Evolutionary conservation across 1,284 basidiomycete genomes (phyloP).

Genomic region (Melampsora occidentalis): DNA sequence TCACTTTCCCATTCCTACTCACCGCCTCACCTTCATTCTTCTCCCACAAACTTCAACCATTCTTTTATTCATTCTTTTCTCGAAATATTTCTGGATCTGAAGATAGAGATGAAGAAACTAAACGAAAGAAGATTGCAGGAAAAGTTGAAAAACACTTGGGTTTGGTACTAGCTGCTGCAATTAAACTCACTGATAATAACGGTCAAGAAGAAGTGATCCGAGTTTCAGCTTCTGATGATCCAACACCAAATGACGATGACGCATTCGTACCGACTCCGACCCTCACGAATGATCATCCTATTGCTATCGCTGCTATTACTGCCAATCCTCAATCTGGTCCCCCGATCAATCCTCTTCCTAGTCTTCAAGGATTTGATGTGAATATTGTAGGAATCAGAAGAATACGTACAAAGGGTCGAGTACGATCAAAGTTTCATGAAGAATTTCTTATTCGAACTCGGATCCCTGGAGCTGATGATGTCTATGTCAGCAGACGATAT

Average conservation of each 20-base stretch:
- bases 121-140: slow-evolving; percentile 63
- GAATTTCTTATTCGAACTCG: slow-evolving; percentile 92
- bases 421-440: slow-evolving; percentile 81
- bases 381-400: slow-evolving; percentile 82
- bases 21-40: slow-evolving; percentile 83
- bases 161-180: slow-evolving; percentile 73
- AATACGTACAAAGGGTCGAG: slow-evolving; percentile 73
- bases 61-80: slow-evolving; percentile 73
- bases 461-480: slow-evolving; percentile 67
- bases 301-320: slow-evolving; percentile 57
- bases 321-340: slow-evolving; percentile 5
- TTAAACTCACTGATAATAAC: slow-evolving; percentile 63
- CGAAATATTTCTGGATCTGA: slow-evolving; percentile 69
- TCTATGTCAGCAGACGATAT: slow-evolving; percentile 86
- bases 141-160: slow-evolving; percentile 79
- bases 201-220: slow-evolving; percentile 83
- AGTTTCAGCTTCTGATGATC: slow-evolving; percentile 58
- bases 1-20: slow-evolving; percentile 88
- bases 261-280: slow-evolving; percentile 71
- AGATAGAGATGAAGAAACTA: slow-evolving; percentile 61
- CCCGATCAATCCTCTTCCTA: slow-evolving; percentile 46
- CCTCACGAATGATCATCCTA: slow-evolving; percentile 64
- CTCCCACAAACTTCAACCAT: slow-evolving; percentile 85
- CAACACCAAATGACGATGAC: slow-evolving; percentile 42
- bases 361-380: slow-evolving; percentile 66